These are phyloP conservation scores for Starmera amethionina DNA, from an alignment of 805 yeast genomes.

Conservation along the genomic window DNA sequence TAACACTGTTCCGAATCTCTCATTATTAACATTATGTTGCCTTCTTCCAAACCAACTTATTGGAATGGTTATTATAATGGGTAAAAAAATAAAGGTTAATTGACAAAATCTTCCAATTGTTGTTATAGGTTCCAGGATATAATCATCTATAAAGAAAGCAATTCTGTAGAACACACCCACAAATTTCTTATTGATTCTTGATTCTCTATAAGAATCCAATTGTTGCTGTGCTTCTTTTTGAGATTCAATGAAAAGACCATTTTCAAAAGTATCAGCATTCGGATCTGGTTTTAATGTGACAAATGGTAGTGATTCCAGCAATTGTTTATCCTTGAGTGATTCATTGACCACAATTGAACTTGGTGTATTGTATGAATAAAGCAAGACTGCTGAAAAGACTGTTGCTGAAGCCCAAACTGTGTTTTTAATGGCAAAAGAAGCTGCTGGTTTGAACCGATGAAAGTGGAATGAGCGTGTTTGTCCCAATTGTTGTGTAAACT, in stretches of 20 bases:
- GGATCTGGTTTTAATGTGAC: conserved; percentile 25
- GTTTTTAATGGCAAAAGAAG: too few relatives aligned
- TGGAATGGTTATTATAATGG: conserved; percentile 60
- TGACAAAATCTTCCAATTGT: conserved; percentile 65
- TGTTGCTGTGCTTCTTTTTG: conserved; percentile 41
- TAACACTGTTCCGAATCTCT: conserved; percentile 48
- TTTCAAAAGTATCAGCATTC: conserved; percentile 56
- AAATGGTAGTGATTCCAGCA: too few relatives aligned
- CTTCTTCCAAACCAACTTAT: conserved; percentile 26
- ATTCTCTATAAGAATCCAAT: conserved; percentile 23
- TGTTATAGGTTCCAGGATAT: conserved; percentile 56
- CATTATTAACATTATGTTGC: conserved; percentile 19
- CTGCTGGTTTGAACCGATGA: too few relatives aligned
- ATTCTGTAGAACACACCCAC: conserved; percentile 27
- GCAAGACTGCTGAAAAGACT: too few relatives aligned
- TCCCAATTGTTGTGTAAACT: too few relatives aligned
- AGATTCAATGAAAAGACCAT: conserved; percentile 53
- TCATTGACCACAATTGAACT: too few relatives aligned
- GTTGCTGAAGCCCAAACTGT: too few relatives aligned
- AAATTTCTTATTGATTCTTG: conserved; percentile 8
- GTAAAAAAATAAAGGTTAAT: conserved; percentile 55
- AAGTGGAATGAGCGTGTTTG: too few relatives aligned
- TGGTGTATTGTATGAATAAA: too few relatives aligned
- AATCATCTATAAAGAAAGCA: conserved; percentile 38
- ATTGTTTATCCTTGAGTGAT: too few relatives aligned